Evolutionary conservation across 2,329 filamentous ascomycete genomes (phyloP), one percentile per base, ranked within the genome.

Genomic region (Ilyonectria sp.): DNA sequence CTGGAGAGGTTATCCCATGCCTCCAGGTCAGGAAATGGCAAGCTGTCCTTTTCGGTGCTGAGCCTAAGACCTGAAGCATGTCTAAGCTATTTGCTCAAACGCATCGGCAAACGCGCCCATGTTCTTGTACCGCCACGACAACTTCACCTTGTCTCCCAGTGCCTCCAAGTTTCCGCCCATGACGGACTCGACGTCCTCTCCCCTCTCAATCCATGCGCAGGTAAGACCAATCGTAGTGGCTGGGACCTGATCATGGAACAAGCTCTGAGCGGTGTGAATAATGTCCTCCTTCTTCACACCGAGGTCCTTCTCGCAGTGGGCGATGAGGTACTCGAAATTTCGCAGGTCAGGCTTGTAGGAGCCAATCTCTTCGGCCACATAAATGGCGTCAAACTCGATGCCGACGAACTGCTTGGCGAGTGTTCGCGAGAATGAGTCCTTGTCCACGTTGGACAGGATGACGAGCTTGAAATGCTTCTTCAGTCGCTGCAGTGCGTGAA

Each of bases 281-380:
- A 94, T 82, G 66, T 90, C 81, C 31, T 85, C 82, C 63, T 69
- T 69, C 4, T 80, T 76, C 0, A 92, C 77, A 0, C 86, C 89
- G 62, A 91, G 86, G 10, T 88, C 85, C 3, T 78, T 70, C 73
- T 85, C 65, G 17, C 87, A 85, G 40, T 85, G 82, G 13, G 78
- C 76, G 15, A 93, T 81, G 79, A 94, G 81, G 75, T 91, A 91
- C 65, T 87, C 82, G 70, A 94, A 94, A 73, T 93, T 93, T 19
- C 77, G 76, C 33, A 79, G 77, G 66, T 87, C 81, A 0, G 92
- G 92, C 81, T 94, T 94, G 78, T 94, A 94, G 7, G 83, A 85
- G 1, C 92, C 91, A 60, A 94, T 88, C 50, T 92, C 87, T 79
- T 94, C 84, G 3, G 92, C 92, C 3, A 91, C 93, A 78, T 91